Evolutionary conservation across 1,284 basidiomycete genomes (phyloP).

Genomic region (Ceratobasidium sp.): DNA sequence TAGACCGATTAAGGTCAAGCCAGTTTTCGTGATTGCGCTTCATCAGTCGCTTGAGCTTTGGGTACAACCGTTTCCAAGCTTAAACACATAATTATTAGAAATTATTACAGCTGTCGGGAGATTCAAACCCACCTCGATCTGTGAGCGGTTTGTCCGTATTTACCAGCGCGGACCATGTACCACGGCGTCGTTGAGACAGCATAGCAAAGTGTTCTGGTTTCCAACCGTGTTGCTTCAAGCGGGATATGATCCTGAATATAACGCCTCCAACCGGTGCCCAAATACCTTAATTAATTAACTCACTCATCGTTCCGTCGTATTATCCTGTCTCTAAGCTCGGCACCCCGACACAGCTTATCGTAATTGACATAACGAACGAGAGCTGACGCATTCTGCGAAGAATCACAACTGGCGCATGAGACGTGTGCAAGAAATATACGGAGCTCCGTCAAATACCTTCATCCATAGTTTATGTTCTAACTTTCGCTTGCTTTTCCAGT

Average conservation of each 20-base stretch:
- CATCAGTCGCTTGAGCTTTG: conserved; percentile 25
- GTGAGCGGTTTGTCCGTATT: conserved; percentile 22
- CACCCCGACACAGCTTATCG: neutral
- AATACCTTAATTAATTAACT: neutral
- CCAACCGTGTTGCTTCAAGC: conserved; percentile 26
- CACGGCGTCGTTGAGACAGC: neutral
- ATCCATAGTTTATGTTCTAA: conserved; percentile 4
- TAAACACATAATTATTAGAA: neutral
- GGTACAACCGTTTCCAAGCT: conserved; percentile 39
- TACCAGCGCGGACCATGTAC: conserved; percentile 15
- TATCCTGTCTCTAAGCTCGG: conserved; percentile 2
- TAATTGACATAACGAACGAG: conserved; percentile 14
- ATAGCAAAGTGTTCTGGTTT: conserved; percentile 11
- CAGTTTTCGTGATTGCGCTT: conserved; percentile 17
- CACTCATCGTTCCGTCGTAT: conserved; percentile 19
- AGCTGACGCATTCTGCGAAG: conserved; percentile 2
- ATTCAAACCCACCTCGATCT: conserved; percentile 24
- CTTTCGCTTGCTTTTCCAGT: conserved; percentile 6
- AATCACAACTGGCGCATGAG: neutral
- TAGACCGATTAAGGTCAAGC: neutral
- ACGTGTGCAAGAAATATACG: neutral
- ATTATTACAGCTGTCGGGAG: neutral
- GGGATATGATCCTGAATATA: conserved; percentile 5
- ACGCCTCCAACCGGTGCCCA: neutral
- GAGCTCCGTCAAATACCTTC: conserved; percentile 2